Conservation (phyloP, 1,139 yeast species). For the Yarrowia galli region DNA sequence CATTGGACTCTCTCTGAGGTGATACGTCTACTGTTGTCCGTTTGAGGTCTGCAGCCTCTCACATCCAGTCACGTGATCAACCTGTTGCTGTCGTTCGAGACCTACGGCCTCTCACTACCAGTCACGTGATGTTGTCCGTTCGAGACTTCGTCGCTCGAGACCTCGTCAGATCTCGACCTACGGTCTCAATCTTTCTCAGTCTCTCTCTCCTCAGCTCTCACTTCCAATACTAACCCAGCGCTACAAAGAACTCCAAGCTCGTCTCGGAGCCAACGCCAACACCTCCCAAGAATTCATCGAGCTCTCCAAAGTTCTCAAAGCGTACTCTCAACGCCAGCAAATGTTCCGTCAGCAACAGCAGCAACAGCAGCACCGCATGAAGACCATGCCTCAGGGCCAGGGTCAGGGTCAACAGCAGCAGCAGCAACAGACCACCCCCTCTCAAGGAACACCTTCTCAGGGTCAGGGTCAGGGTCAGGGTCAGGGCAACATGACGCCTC, state of each 20-base stretch:
- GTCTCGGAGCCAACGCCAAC: constrained; percentile 52
- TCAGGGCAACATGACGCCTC: constrained; percentile 38
- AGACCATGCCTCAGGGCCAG: constrained; percentile 24
- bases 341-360: constrained; percentile 53
- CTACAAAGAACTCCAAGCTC: constrained; percentile 49
- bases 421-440: constrained; percentile 26
- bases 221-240: constrained; percentile 51
- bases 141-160: not conserved
- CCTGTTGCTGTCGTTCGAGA: too few relatives aligned
- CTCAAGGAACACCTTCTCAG: constrained; percentile 39
- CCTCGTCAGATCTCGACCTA: too few relatives aligned
- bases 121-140: not conserved
- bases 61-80: too few relatives aligned
- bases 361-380: constrained; percentile 50
- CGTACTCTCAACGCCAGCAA: constrained; percentile 50
- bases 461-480: too few relatives aligned
- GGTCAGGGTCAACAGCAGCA: constrained; percentile 29
- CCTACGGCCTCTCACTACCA: too few relatives aligned
- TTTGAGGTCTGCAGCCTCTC: too few relatives aligned
- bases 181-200: too few relatives aligned
- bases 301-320: constrained; percentile 47
- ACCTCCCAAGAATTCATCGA: constrained; percentile 50
- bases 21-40: too few relatives aligned
- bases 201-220: not conserved
- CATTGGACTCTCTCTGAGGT: too few relatives aligned